phyloP scores from a whole-genome alignment of 805 yeast species.

The Cyberlindnera mycetangii region DNA sequence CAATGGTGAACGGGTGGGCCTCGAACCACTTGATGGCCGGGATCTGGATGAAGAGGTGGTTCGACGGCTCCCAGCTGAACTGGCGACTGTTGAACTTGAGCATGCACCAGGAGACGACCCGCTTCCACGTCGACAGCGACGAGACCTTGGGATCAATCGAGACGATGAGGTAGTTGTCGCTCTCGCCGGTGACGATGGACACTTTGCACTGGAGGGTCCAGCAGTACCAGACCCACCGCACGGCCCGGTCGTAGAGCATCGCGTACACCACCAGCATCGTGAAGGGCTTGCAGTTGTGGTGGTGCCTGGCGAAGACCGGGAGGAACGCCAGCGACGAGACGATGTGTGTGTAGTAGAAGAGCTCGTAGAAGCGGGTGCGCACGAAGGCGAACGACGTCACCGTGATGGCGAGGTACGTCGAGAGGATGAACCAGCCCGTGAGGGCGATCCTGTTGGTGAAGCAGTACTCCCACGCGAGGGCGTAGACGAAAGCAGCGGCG shows the following conservation, averaged over 20 bases:
- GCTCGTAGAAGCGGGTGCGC: conserved; percentile 20
- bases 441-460: conserved; percentile 7
- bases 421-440: conserved; percentile 19
- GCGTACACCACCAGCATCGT: conserved; percentile 17
- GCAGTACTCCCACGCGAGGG: conserved; percentile 23
- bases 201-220: conserved; percentile 21
- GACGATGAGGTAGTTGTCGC: conserved; percentile 12
- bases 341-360: conserved; percentile 24
- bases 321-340: conserved; percentile 19
- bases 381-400: conserved; percentile 17
- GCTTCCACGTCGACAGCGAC: neutral
- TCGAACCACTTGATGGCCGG: conserved; percentile 21
- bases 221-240: conserved; percentile 13
- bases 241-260: conserved; percentile 20
- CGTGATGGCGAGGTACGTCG: conserved; percentile 12
- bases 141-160: conserved; percentile 12
- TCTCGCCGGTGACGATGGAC: conserved; percentile 1
- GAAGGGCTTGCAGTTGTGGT: conserved; percentile 26
- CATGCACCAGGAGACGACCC: conserved; percentile 3
- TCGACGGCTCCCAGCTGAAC: conserved; percentile 23
- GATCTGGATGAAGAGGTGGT: conserved; percentile 26
- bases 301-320: conserved; percentile 28
- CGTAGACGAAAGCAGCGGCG: conserved; percentile 15
- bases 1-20: conserved; percentile 31
- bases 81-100: conserved; percentile 9